Evolutionary conservation across 495 filamentous ascomycete species (phyloP), one percentile per base, ranked within the genome.

Genomic region (Annulohypoxylon nitens): DNA sequence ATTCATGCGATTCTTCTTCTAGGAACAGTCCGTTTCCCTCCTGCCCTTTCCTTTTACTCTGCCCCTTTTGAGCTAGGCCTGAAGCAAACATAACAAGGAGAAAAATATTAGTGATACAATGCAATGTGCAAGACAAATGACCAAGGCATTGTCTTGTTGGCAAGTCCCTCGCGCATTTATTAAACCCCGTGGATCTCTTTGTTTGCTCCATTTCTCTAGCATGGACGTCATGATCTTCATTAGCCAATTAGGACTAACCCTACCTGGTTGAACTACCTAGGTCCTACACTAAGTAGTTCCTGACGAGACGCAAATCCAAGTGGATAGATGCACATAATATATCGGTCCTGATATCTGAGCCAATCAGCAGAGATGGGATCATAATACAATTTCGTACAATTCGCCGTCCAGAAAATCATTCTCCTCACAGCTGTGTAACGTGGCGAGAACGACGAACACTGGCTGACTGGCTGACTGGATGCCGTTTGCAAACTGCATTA

Each of bases 351-450:
- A 33, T 2, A 43, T 26, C 43, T 14, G n/a, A 33, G 23, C 61
- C 61, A 64, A 64, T 54, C 34, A 55, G n/a, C 16, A 10, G 10
- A 23, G 4, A 55, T 12, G 8, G 20, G 37, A 64, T 64, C 41
- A 36, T 64, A 55, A 51, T 23, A 37, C 20, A 23, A 25, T 41
- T 33, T 4, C 12, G 43, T 5, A 9, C 16, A 18, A 18, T 47
- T 47, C 16, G 8, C 43, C 18, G 16, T 26, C 5, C 23, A 51
- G 47, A 4, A 51, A 51, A 53, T 53, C 30, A 30, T 14, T 30
- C 9, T 30, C 48, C 9, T 30, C 48, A 9, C 14, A 30, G 20
- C 4, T 47, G 43, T 20, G 43, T 47, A 47, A 47, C 43, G 43
- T 16, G 8, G n/a, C 18, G 8, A 47, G 43, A 45, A n/a, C 36